These are phyloP conservation scores for Pseudogymnoascus sp. DNA, from an alignment of 2,329 filamentous ascomycete genomes.

Conservation along the genomic window DNA sequence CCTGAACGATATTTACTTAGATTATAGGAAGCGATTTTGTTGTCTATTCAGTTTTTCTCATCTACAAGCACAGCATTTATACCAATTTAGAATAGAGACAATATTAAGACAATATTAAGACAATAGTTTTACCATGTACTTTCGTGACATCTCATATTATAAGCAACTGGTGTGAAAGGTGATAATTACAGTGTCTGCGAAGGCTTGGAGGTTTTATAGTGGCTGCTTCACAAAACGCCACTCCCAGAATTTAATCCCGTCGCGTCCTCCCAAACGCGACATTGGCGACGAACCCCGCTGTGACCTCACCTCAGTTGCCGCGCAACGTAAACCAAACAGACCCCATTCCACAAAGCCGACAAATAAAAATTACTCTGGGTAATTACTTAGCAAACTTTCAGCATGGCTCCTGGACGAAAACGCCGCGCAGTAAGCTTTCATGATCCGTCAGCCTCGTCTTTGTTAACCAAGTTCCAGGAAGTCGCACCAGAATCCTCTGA, in stretches of 20 bases:
- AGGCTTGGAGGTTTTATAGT: neutral
- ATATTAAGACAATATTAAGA: neutral
- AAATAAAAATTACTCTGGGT: neutral
- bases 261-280: neutral
- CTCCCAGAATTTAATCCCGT: neutral
- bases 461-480: slow-evolving; percentile 14
- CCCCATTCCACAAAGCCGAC: neutral
- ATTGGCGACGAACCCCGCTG: neutral
- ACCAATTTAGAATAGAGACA: neutral
- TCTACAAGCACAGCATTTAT: slow-evolving; percentile 2
- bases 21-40: neutral
- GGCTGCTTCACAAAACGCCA: neutral
- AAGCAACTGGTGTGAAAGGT: neutral
- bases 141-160: neutral
- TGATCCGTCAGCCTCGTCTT: neutral
- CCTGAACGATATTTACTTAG: neutral
- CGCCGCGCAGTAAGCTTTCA: slow-evolving; percentile 18
- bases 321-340: neutral
- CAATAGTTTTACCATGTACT: no score
- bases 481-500: slow-evolving; percentile 19
- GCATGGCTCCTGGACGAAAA: slow-evolving; percentile 23
- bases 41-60: neutral
- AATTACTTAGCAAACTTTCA: neutral
- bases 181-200: neutral
- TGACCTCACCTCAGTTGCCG: neutral